phyloP scores from a whole-genome alignment of 2,329 filamentous ascomycete species.

The Karstenula rhodostoma region DNA sequence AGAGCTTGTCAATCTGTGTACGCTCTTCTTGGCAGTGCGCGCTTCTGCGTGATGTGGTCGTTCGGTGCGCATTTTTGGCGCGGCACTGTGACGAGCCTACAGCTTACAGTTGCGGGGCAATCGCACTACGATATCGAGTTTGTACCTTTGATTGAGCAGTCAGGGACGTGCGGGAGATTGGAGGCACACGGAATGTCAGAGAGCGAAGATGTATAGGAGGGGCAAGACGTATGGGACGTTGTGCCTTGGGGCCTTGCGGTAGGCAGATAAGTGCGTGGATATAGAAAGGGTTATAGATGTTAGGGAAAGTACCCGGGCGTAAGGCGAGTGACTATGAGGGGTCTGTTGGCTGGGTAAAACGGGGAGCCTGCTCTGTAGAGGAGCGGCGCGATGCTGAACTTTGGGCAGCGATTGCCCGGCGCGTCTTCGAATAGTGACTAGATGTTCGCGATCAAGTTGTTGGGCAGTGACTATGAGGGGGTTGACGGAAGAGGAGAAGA shows the following conservation, averaged over 20 bases:
- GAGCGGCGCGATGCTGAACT: no score
- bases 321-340: no score
- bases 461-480: not conserved
- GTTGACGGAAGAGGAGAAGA: slow-evolving; percentile 1
- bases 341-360: no score
- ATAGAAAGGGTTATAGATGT: not conserved
- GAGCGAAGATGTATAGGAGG: not conserved
- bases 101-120: not conserved
- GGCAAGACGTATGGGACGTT: not conserved
- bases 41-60: not conserved
- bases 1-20: not conserved
- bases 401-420: no score
- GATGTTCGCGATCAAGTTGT: no score
- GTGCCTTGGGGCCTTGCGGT: not conserved
- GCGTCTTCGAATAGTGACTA: no score
- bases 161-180: not conserved
- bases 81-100: not conserved
- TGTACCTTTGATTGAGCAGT: not conserved
- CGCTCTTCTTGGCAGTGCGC: not conserved
- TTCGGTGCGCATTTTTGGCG: not conserved
- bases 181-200: not conserved
- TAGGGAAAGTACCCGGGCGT: not conserved
- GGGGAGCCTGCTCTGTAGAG: no score
- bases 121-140: not conserved
- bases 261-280: not conserved